Base-by-base conservation (phyloP, 305 asterid genomes). In the Coffea humblotiana region DNA sequence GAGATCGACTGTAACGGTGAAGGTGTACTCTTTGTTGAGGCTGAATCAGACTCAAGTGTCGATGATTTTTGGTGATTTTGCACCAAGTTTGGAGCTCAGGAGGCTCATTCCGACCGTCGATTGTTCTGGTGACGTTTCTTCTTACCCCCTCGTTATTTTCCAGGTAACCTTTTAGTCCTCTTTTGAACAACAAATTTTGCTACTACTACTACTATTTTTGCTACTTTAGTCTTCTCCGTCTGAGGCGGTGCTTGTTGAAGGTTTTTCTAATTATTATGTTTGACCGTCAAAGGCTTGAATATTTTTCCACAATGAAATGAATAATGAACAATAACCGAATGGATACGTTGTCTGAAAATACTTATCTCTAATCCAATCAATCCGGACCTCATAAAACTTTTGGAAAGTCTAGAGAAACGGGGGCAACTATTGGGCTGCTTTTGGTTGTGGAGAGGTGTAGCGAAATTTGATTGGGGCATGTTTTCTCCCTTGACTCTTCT, bases 31-130 rank as follows among this genome's bases (percentile, higher is more conserved):
- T 86, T 90, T 49, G 86, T 90, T 67, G 97, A 93, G 56, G 97
- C 93, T 15, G 91, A 89, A 64, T 74, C 91, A 0, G 93, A 92
- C 51, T 86, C 88, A 0, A 60, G 73, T 4, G 16, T 93, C 19
- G 92, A 88, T 70, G 97, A 93, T 75, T 89, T 89, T 88, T 80
- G 97, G 93, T 5, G 93, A 92, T 49, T 92, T 93, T 83, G 78
- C 90, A 0, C 97, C 97, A 2, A 86, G 89, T 15, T 82, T 87
- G 74, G 88, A 85, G 45, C 87, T 93, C 84, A 87, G 85, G 85
- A 77, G 82, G 9, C 82, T 93, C 2, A 86, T 90, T 13, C 96
- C 98, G 0, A 72, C 90, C 0, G 88, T 92, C 49, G 91, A 93
- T 54, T 90, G 88, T 83, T 88, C 92, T 67, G 87, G 91, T 8